Evolutionary conservation across 1,139 yeast genomes (phyloP), one percentile per base, ranked within the genome.

Genomic region (Geotrichum bryndzae): DNA sequence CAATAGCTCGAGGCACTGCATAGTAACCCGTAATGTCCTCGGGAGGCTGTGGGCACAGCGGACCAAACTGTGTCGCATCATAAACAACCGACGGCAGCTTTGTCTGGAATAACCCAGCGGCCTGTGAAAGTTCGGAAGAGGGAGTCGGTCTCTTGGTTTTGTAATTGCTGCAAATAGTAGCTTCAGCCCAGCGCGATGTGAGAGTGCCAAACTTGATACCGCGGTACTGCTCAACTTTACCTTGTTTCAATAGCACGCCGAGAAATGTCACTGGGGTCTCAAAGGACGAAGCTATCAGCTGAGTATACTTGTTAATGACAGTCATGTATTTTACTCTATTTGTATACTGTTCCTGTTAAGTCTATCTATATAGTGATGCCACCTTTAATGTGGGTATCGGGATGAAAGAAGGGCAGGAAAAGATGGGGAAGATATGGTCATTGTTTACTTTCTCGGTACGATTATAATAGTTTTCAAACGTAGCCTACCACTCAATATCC

Each of bases 61-160:
- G 62, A 3, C 64, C 64, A 52, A 41, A 57, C 51, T 54, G 41
- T 8, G 64, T 62, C 2, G 64, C 64, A 54, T 62, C 62, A 46
- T 59, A 62, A 10, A 53, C 46, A 13, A 15, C n/a, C 41, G 52
- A 25, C 22, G 15, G n/a, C 25, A 27, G 23, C 51, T 22, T 41
- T 27, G 5, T 45, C 35, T 23, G 41, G 27, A 29, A 35, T 29
- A 11, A 4, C 15, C 29, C 38, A 52, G 3, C 46, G 15, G 41
- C 10, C 4, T 50, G 51, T n/a, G 31, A 48, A 13, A 22, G 46
- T 31, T 27, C 11, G 15, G 35, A 27, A 15, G 13, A 35, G 27
- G 23, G 53, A 31, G 7, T 22, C 27, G 31, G 31, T 3, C 31
- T 27, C 6, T 11, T n/a, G 27, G 29, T 22, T 6, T 33, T 33